Evolutionary conservation across 2,329 filamentous ascomycete species (phyloP).

Genomic region (Stagonosporopsis chrysanthemi): DNA sequence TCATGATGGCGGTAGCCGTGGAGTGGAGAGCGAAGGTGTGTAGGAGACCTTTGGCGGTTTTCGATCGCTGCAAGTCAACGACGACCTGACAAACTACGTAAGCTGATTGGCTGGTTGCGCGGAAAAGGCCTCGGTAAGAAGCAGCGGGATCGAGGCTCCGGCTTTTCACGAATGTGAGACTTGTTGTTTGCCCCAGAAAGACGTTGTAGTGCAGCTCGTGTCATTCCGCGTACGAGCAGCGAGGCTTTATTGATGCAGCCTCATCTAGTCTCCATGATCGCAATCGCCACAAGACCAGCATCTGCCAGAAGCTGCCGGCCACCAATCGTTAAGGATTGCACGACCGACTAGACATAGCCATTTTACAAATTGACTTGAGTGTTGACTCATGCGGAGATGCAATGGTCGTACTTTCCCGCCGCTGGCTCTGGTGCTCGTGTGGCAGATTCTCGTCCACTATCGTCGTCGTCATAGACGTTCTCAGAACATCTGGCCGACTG

Average conservation of each 20-base stretch:
- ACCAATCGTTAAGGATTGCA: background rate
- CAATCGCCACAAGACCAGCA: conserved; percentile 5
- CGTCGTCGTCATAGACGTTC: conserved; percentile 39
- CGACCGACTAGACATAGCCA: background rate
- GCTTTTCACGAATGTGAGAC: conserved; percentile 29
- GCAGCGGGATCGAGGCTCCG: conserved; percentile 30
- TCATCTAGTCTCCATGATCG: background rate
- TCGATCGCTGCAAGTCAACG: conserved; percentile 34
- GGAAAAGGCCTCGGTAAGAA: conserved; percentile 38
- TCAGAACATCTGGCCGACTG: conserved; percentile 24
- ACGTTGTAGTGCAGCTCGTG: conserved; percentile 7
- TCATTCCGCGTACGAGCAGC: background rate
- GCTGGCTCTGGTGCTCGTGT: conserved; percentile 27
- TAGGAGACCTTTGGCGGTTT: conserved; percentile 34
- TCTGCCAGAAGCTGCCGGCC: background rate
- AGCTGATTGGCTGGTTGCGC: conserved; percentile 44
- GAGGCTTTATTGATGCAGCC: conserved; percentile 5
- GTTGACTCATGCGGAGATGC: conserved; percentile 7
- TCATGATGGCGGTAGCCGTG: conserved; percentile 46
- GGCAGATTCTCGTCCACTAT: conserved; percentile 25
- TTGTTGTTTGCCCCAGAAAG: conserved; percentile 15
- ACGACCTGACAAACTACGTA: conserved; percentile 32
- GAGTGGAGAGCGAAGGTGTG: conserved; percentile 36
- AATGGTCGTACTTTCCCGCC: conserved; percentile 18
- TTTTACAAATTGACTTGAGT: conserved; percentile 11